phyloP scores from a whole-genome alignment of 305 asterid species.

The Fraxinus angustifolia region DNA sequence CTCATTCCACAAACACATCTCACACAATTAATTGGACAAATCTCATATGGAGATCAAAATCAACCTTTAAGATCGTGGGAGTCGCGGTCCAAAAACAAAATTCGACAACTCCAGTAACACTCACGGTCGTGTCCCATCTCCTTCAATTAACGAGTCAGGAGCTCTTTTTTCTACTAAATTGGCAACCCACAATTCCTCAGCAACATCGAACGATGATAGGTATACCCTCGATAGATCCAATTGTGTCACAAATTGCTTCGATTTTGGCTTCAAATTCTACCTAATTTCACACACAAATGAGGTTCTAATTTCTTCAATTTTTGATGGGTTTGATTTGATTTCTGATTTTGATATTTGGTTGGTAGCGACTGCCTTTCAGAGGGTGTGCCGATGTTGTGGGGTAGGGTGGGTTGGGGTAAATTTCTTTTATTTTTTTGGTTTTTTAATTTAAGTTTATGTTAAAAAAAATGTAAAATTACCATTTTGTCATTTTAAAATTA shows the following conservation, averaged over 20 bases:
- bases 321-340: not conserved
- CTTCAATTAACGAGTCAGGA: not conserved
- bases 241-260: not conserved
- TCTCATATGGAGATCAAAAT: not conserved
- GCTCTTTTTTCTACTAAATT: not conserved
- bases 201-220: not conserved
- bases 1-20: not conserved
- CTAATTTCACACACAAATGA: not conserved
- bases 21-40: not conserved
- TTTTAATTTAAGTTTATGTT: not conserved
- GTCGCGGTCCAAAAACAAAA: not conserved
- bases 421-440: no score
- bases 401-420: not conserved
- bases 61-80: not conserved
- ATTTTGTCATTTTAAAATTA: not conserved
- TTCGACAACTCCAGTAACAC: not conserved
- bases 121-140: not conserved
- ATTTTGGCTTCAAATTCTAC: not conserved
- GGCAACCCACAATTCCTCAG: not conserved
- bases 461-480: not conserved
- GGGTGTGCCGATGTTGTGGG: not conserved
- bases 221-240: not conserved
- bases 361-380: not conserved
- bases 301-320: not conserved
- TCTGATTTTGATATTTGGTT: not conserved